phyloP scores from a whole-genome alignment of 805 yeast species.

The Candida schatavii region DNA sequence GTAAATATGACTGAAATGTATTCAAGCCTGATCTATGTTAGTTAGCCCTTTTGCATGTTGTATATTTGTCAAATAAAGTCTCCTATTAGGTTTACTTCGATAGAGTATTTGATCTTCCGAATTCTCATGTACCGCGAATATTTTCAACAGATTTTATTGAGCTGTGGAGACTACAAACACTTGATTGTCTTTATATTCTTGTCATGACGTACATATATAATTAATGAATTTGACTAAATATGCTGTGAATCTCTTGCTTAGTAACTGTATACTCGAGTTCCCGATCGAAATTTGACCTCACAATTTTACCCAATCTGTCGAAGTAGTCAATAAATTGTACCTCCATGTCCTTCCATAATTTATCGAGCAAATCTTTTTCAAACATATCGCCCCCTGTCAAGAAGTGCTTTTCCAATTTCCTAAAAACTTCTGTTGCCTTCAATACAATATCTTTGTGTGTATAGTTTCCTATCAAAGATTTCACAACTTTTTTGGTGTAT shows the following conservation, averaged over 20 bases:
- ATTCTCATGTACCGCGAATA: too few species aligned
- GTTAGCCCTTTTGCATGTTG: too few species aligned
- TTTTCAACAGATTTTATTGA: too few species aligned
- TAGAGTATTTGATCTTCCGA: background rate
- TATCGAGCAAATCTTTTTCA: slow-evolving; percentile 55
- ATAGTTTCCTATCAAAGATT: slow-evolving; percentile 53
- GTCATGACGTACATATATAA: too few species aligned
- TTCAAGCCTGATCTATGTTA: too few species aligned
- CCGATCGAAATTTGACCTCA: slow-evolving; percentile 50
- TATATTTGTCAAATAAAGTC: too few species aligned
- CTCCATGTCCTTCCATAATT: slow-evolving; percentile 70
- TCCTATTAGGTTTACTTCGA: too few species aligned
- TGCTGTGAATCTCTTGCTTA: slow-evolving; percentile 54
- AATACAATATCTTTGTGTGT: slow-evolving; percentile 56
- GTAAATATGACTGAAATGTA: too few species aligned
- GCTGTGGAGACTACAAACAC: too few species aligned
- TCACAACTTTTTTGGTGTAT: slow-evolving; percentile 57
- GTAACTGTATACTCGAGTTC: slow-evolving; percentile 52
- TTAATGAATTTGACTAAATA: slow-evolving; percentile 29
- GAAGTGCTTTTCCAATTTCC: slow-evolving; percentile 57
- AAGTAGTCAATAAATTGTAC: slow-evolving; percentile 58
- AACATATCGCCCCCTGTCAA: slow-evolving; percentile 35
- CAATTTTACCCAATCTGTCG: slow-evolving; percentile 50
- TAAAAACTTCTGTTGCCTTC: slow-evolving; percentile 53
- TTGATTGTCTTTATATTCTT: too few species aligned